Base-by-base conservation (phyloP, 192 early-diverging fungal species). In the Umbelopsis ramanniana region DNA sequence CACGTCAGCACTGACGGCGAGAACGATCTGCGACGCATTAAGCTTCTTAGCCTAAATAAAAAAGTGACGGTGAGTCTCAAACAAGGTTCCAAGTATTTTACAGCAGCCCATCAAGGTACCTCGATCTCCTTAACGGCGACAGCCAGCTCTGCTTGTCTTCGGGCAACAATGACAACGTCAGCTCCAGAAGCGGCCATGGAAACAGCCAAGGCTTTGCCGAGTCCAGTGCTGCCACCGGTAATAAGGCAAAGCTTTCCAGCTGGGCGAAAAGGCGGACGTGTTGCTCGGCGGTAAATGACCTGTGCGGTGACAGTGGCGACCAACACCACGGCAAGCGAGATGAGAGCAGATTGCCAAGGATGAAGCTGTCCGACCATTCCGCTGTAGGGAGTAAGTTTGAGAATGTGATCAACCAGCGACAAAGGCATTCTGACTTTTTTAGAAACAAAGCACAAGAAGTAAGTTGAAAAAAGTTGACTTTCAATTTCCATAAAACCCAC, bases 141-240 rank as follows among this genome's bases (percentile, higher is more conserved):
- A 67, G 88, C 74, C 6, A 89, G 78, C 29, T 81, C 75, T 0
- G 47, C 66, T 37, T 72, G 71, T 40, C 83, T 81, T 33, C 85
- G 77, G 8, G 91, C 92, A 1, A 90, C 84, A 71, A 92, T 92
- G 0, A 89, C 88, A 1, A 92, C 86, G 71, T 91, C 83, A 0
- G 92, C 92, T 12, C 92, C 91, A 37, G 83, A 82, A 22, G 87
- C 86, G 2, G 84, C 90, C 46, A 92, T 74, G 38, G 89, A 82
- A 35, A 85, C 75, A n/a, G 89, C 90, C 0, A 92, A 57, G 21
- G 76, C 83, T 76, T 88, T 85, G 52, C 91, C 91, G 12, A 92
- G 81, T 0, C 92, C 92, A n/a, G 85, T 81, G 74, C 91, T 92
- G 69, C 90, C 91, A 63, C 92, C 92, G 0, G 92, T 91, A 60